Evolutionary conservation across 2,329 filamentous ascomycete species (phyloP), one percentile per base, ranked within the genome.

Genomic region (Diaporthe ampelina): DNA sequence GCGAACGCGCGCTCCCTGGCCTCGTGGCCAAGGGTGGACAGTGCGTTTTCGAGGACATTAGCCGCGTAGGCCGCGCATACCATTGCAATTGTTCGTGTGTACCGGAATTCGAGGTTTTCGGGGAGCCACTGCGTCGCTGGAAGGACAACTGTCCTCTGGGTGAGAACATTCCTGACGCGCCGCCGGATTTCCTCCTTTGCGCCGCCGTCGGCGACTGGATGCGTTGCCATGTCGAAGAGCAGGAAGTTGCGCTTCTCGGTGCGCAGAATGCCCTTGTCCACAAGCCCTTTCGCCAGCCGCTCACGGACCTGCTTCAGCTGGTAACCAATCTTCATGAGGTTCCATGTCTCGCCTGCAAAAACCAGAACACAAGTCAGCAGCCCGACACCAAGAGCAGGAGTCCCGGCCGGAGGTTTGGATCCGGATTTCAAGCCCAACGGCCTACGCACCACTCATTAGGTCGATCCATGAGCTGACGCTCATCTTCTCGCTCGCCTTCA

Each of bases 401-500:
- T 71, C 67, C 50, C 8, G 52, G 4, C 24, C 10, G 40, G 48
- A 15, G n/a, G 35, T 26, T 21, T 29, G 35, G 29, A 26, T 32
- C 21, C 35, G 48, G 48, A 17, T 13, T 17, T 19, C n/a, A 24
- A 26, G 48, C 32, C 48, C 48, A 17, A 40, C 26, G n/a, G 26
- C 40, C n/a, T 71, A 81, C 89, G 79, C 91, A 98, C 96, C 97
- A 84, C 95, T 98, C 95, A 99, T 96, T 79, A 99, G 88, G 84
- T 99, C 97, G 84, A 99, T 98, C 97, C 97, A 99, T 59, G 95
- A 94, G 88, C 94, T 97, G 78, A 99, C 97, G 85, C 97, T 98
- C 97, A 99, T 98, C 90, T 98, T 98, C 88, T 99, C 97, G 85
- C 95, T 98, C 79, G 94, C 93, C 89, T 99, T 99, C 96, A 99